These are phyloP conservation scores for Coemansia furcata DNA, from an alignment of 192 early-diverging fungal species.

Conservation along the genomic window DNA sequence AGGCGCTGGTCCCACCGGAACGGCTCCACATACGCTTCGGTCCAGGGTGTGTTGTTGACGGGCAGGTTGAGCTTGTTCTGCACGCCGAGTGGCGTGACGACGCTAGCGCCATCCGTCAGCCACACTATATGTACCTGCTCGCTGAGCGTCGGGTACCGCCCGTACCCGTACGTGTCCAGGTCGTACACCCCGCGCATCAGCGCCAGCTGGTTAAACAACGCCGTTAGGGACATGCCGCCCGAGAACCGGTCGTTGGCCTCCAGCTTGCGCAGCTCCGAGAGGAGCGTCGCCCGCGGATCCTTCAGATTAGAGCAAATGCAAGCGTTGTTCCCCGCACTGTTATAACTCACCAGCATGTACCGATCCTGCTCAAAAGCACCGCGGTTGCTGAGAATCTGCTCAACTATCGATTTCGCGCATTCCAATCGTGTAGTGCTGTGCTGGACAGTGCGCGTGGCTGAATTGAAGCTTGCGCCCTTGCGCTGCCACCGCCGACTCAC, in stretches of 20 bases:
- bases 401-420: conserved; percentile 73
- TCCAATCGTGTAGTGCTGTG: conserved; percentile 56
- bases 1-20: conserved; percentile 83
- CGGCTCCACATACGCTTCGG: conserved; percentile 69
- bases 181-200: conserved; percentile 60
- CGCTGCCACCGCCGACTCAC: conserved; percentile 50
- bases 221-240: conserved; percentile 63
- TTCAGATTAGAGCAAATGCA: conserved; percentile 50
- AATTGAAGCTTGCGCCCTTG: conserved; percentile 10
- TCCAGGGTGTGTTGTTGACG: conserved; percentile 58
- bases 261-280: conserved; percentile 62
- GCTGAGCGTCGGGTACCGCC: conserved; percentile 63
- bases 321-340: conserved; percentile 23
- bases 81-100: conserved; percentile 48
- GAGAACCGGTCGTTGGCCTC: conserved; percentile 65
- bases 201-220: conserved; percentile 69
- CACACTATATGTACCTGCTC: conserved; percentile 72
- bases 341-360: conserved; percentile 77
- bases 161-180: conserved; percentile 68
- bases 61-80: conserved; percentile 69
- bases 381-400: conserved; percentile 63
- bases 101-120: conserved; percentile 74
- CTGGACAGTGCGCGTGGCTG: not conserved
- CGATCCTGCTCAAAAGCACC: conserved; percentile 62
- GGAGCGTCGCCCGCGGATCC: conserved; percentile 54